Evolutionary conservation across 2,329 filamentous ascomycete species (phyloP).

Genomic region (Neofusicoccum sp.): DNA sequence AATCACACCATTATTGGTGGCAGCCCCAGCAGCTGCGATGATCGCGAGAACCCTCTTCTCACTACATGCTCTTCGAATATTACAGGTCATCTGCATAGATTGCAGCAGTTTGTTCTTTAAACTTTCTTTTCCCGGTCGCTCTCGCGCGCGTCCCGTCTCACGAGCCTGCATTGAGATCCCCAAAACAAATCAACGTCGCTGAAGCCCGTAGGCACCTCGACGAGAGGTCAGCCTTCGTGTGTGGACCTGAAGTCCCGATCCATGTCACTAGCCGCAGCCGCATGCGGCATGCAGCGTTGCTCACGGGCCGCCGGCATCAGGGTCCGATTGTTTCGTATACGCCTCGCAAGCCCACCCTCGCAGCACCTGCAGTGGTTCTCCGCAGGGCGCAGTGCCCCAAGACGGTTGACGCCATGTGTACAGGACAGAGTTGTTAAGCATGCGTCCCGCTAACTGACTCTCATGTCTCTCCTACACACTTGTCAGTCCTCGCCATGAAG

Average conservation of each 20-base stretch:
- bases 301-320: not conserved
- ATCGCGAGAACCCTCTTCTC: not conserved
- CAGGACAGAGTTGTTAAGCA: not conserved
- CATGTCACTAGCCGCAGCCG: not conserved
- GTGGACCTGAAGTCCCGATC: not conserved
- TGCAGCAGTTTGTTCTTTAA: not conserved
- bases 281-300: not conserved
- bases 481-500: not conserved
- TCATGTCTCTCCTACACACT: not conserved
- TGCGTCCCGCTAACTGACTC: not conserved
- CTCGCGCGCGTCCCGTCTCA: not conserved
- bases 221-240: not conserved
- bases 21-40: not conserved
- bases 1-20: not conserved
- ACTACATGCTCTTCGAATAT: not conserved
- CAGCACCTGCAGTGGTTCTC: not conserved
- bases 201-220: not conserved
- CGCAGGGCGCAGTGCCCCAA: not conserved
- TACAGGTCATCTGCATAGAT: conserved; percentile 1
- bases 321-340: not conserved
- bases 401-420: not conserved
- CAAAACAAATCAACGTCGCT: not conserved
- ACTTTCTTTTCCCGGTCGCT: not conserved
- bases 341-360: not conserved
- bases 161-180: not conserved